Conservation (phyloP, 2,329 filamentous ascomycete genomes). For the Pseudogymnoascus sp. region DNA sequence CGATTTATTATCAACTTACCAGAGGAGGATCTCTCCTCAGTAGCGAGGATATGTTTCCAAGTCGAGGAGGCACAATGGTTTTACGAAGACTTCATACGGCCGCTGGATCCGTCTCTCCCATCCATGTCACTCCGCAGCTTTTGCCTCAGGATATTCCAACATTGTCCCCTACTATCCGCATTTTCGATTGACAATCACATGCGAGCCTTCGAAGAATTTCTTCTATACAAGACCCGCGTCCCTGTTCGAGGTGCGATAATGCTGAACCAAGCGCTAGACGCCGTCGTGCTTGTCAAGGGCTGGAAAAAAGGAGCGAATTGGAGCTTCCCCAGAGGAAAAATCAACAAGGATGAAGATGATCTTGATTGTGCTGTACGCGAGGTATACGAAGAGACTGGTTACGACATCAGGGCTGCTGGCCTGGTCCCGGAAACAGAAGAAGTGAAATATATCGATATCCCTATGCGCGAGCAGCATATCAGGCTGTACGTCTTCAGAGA, state of each 20-base stretch:
- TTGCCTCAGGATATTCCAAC: constrained; percentile 83
- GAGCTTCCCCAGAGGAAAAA: constrained; percentile 96
- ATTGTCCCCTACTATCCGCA: constrained; percentile 79
- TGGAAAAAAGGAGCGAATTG: constrained; percentile 96
- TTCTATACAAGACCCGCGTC: constrained; percentile 89
- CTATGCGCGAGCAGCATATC: constrained; percentile 89
- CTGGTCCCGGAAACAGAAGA: constrained; percentile 65
- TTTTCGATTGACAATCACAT: constrained; percentile 73
- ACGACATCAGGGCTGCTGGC: constrained; percentile 68
- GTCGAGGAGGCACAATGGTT: constrained; percentile 99
- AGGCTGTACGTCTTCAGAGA: constrained; percentile 86
- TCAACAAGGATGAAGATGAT: constrained; percentile 94
- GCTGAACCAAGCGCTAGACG: constrained; percentile 90
- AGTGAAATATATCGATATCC: constrained; percentile 78
- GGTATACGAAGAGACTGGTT: constrained; percentile 93
- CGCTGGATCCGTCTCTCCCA: constrained; percentile 75
- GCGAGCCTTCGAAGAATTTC: constrained; percentile 81
- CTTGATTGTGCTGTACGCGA: constrained; percentile 89
- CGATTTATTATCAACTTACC: constrained; percentile 98
- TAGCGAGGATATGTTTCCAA: constrained; percentile 95
- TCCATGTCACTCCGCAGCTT: constrained; percentile 80
- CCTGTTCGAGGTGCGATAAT: constrained; percentile 92
- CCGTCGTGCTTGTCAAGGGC: constrained; percentile 86
- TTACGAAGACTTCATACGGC: constrained; percentile 98
- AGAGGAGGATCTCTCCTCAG: constrained; percentile 77